Evolutionary conservation across 768 basidiomycete genomes (phyloP).

Genomic region (Fomitopsis pulvina): DNA sequence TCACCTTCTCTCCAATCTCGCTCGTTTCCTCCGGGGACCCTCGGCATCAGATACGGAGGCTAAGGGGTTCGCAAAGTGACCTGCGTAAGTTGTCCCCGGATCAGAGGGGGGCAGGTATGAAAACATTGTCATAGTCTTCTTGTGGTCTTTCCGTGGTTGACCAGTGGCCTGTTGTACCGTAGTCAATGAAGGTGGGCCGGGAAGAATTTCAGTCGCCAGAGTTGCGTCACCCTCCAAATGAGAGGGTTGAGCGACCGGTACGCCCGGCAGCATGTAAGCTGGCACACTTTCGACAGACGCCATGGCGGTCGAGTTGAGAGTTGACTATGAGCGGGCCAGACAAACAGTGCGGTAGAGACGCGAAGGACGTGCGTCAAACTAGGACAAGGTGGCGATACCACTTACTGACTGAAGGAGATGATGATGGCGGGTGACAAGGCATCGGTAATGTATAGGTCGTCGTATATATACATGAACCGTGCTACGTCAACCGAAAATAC

Average conservation of each 20-base stretch:
- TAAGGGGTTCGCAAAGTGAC: conserved; percentile 57
- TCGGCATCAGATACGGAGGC: conserved; percentile 48
- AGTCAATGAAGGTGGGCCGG: conserved; percentile 74
- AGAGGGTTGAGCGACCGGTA: conserved; percentile 66
- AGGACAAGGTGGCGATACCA: not conserved
- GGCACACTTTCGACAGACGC: conserved; percentile 68
- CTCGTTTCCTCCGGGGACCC: conserved; percentile 64
- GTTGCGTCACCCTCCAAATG: conserved; percentile 78
- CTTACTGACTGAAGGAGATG: not conserved
- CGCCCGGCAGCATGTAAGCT: conserved; percentile 66
- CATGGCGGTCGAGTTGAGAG: conserved; percentile 37
- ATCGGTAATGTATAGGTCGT: not conserved
- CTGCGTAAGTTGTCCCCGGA: conserved; percentile 85
- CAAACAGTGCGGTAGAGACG: not conserved
- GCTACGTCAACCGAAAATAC: not conserved
- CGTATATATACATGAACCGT: conserved; percentile 1
- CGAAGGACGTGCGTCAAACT: conserved; percentile 2
- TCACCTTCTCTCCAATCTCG: conserved; percentile 69
- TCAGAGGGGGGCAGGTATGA: conserved; percentile 82
- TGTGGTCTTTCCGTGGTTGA: conserved; percentile 64
- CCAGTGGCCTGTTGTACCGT: conserved; percentile 63
- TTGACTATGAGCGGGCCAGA: not conserved
- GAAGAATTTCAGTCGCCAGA: conserved; percentile 85
- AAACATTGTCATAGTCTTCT: conserved; percentile 59
- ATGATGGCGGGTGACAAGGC: conserved; percentile 1